Percentiles rank a stretch among this genome's conserved stretches.
Conservation (phyloP, 2,329 filamentous ascomycete species). For the Intubia oerlemansii region DNA sequence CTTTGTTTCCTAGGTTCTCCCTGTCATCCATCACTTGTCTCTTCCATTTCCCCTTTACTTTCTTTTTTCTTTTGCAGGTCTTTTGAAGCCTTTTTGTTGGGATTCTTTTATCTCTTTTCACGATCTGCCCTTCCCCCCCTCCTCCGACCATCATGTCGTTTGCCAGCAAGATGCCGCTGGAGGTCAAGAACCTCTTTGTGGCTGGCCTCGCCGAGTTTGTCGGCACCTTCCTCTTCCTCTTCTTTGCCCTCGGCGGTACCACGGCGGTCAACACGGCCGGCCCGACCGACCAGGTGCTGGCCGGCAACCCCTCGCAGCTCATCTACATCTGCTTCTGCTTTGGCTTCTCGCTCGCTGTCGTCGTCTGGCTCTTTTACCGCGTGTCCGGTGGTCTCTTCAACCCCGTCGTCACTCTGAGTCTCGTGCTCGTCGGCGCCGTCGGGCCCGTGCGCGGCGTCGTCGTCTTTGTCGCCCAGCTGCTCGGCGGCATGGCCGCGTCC, state of each 20-base stretch:
- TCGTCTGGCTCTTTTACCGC: slow-evolving; percentile 35
- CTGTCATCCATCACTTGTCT: too few relatives aligned
- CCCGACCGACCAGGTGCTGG: slow-evolving; percentile 5
- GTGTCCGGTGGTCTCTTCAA: slow-evolving; percentile 30
- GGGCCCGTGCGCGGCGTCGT: slow-evolving; percentile 26
- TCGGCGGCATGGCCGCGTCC: slow-evolving; percentile 35
- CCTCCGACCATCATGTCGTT: too few relatives aligned
- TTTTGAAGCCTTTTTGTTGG: background rate
- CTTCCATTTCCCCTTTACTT: too few relatives aligned
- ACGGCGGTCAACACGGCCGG: slow-evolving; percentile 11
- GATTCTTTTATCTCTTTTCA: background rate
- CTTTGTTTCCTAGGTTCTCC: too few relatives aligned
- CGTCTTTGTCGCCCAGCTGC: slow-evolving; percentile 33
- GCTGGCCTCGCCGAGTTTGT: slow-evolving; percentile 27
- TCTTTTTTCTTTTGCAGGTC: background rate
- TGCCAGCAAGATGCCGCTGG: slow-evolving; percentile 5
- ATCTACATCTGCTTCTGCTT: slow-evolving; percentile 29
- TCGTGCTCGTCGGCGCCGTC: slow-evolving; percentile 36
- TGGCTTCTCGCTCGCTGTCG: slow-evolving; percentile 26
- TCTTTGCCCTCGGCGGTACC: slow-evolving; percentile 14
- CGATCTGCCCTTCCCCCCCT: background rate
- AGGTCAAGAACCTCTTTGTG: slow-evolving; percentile 15
- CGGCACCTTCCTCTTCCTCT: slow-evolving; percentile 31
- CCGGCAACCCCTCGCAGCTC: slow-evolving; percentile 14
- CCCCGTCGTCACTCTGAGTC: slow-evolving; percentile 30